Evolutionary conservation across 345 rosid genomes (phyloP), one percentile per base, ranked within the genome.

Genomic region (Hypericum perforatum): DNA sequence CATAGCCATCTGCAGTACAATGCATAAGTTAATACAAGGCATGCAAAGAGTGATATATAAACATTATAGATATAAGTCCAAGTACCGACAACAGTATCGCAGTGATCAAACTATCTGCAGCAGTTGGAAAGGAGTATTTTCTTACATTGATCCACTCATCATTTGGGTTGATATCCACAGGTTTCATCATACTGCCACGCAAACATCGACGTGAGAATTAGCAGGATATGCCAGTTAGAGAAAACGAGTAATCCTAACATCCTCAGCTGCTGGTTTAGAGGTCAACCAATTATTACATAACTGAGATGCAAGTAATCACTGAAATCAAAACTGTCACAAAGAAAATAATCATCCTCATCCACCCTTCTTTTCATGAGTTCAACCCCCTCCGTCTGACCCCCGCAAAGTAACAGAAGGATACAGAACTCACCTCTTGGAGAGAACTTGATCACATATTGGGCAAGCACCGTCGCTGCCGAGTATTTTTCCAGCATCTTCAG

Each of bases 101-200:
- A 22, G 32, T 22, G 32, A 22, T 22, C 32, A 22, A 22, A 22
- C 52, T 40, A 37, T 60, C 41, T 9, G 6, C 12, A 55, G 16
- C 41, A 59, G 13, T 43, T 45, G 37, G 16, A 59, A 50, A 6
- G 9, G 38, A 53, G 50, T 13, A 12, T 36, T 61, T 52, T 37
- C 98, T 83, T 86, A 92, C 98, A 80, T 85, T 88, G 52, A 80
- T 63, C 98, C 98, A 92, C 69, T 92, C 97, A 48, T 92, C 91
- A 75, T 78, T 83, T 63, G 98, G 95, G 67, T 77, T 88, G 74
- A 84, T 72, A 58, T 92, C 94, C 79, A 88, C 78, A 56, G 95
- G 85, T 75, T 82, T 92, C 90, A 88, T 73, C 12, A 70, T 79
- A 71, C 98, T 92, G 82, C 50, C 58, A 64, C 68, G 55, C 7